Base-by-base conservation (phyloP, 768 basidiomycete genomes). In the Mycena filopes region DNA sequence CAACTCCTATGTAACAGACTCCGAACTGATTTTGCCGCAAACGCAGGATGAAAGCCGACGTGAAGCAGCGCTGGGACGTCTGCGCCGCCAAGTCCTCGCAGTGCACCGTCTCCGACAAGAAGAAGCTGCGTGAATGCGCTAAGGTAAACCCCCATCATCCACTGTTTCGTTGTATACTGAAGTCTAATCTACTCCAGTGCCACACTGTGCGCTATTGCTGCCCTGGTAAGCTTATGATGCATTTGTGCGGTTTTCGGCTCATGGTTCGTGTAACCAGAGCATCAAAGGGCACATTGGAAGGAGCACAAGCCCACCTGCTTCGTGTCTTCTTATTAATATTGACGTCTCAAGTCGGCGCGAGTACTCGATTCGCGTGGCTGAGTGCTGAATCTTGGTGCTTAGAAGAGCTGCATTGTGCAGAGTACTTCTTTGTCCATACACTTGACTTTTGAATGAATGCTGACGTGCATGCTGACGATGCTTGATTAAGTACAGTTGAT, bases 181-280 rank as follows among this genome's bases (percentile, higher is more conserved):
- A 31, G 6, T 16, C 20, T 9, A 10, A 8, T 15, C 8, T 1
- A 4, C 13, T 46, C 36, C 15, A 65, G 64, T 65, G 64, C 38
- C 64, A 65, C 25, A 65, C 64, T 23, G 58, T 65, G n/a, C 57
- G 64, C 3, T 65, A 65, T 42, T 65, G 64, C 29, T 65, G 57
- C n/a, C 58, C 64, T 13, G 64, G 64, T 60, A 2, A 25, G 63
- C 42, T 25, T 9, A 23, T 16, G 2, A 12, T 36, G 42, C 29
- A 1, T 42, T 43, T 23, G 12, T 46, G 16, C 36, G 15, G 23
- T 28, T 36, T 65, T 5, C n/a, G n/a, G 48, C 8, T 18, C 28
- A 36, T 9, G 36, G 10, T 9, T 11, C 11, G 9, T 36, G 3
- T 16, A 20, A 9, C 21, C 11, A 65, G 64, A 65, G n/a, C 57